Percentiles rank a stretch among this genome's conserved stretches.
Conservation (phyloP, 192 early-diverging fungal genomes). For the Coemansia sp. region DNA sequence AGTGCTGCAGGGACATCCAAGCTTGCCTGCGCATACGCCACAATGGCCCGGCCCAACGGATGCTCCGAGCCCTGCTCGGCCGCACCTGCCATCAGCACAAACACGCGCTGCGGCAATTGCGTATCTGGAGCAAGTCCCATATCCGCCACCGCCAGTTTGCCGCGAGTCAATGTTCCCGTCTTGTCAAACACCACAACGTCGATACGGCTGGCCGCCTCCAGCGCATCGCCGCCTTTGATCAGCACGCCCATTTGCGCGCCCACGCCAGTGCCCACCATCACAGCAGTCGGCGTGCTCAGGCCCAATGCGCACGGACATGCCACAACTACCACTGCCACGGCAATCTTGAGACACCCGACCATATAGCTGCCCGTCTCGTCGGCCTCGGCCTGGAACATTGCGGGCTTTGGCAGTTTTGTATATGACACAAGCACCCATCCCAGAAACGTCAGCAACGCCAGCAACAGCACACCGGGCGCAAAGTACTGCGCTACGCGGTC, state of each 20-base stretch:
- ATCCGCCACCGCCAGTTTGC: slow-evolving; percentile 65
- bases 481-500: slow-evolving; percentile 88
- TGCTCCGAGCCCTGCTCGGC: slow-evolving; percentile 88
- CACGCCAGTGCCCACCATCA: slow-evolving; percentile 98
- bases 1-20: slow-evolving; percentile 31
- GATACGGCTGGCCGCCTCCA: slow-evolving; percentile 79
- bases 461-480: slow-evolving; percentile 79
- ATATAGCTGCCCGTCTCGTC: slow-evolving; percentile 65
- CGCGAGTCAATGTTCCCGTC: slow-evolving; percentile 91
- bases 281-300: slow-evolving; percentile 93
- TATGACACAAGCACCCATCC: slow-evolving; percentile 72
- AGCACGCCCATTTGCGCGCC: slow-evolving; percentile 93
- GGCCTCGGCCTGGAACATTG: slow-evolving; percentile 50
- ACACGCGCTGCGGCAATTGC: slow-evolving; percentile 49
- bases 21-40: slow-evolving; percentile 56
- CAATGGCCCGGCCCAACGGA: slow-evolving; percentile 81
- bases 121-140: slow-evolving; percentile 26
- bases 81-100: slow-evolving; percentile 68
- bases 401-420: slow-evolving; percentile 43
- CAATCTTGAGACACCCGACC: slow-evolving; percentile 80
- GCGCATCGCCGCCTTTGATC: slow-evolving; percentile 89
- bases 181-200: slow-evolving; percentile 96
- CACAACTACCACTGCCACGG: slow-evolving; percentile 93
- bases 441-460: slow-evolving; percentile 72
- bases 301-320: slow-evolving; percentile 98